Conservation (phyloP, 2,329 filamentous ascomycete species). For the Monosporascus sp. region DNA sequence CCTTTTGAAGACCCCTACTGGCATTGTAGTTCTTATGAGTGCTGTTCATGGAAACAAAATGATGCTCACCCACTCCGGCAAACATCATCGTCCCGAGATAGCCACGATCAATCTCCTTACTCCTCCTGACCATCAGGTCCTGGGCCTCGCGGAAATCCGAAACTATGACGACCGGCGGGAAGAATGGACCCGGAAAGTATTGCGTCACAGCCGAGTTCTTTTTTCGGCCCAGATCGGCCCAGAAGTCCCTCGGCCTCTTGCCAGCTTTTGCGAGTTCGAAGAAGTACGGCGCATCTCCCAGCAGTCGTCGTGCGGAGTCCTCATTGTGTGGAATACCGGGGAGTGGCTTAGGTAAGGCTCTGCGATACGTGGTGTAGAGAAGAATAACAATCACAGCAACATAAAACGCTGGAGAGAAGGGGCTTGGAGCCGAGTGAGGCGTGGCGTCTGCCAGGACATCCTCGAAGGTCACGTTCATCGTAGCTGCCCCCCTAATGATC, state of each 20-base stretch:
- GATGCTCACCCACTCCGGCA: conserved; percentile 11
- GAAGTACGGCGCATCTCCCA: conserved; percentile 8
- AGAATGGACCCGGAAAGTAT: conserved; percentile 26
- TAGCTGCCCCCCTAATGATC: not conserved
- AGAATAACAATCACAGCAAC: not conserved
- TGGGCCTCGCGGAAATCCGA: conserved; percentile 26
- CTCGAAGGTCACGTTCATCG: not conserved
- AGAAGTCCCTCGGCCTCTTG: conserved; percentile 5
- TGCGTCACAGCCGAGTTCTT: conserved; percentile 4
- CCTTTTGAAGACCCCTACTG: conserved; percentile 27
- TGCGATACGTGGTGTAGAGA: conserved; percentile 17
- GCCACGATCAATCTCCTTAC: conserved; percentile 27
- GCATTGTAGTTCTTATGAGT: conserved; percentile 23
- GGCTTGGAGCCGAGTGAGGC: not conserved
- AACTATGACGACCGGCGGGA: conserved; percentile 25
- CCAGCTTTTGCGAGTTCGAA: conserved; percentile 4
- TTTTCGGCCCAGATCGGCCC: conserved; percentile 1
- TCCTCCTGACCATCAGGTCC: conserved; percentile 25
- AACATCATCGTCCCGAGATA: conserved; percentile 15
- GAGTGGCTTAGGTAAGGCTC: conserved; percentile 12
- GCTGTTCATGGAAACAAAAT: conserved; percentile 28
- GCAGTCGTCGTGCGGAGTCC: conserved; percentile 1
- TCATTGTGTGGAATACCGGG: conserved; percentile 12
- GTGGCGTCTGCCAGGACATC: not conserved
- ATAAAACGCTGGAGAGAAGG: not conserved